Evolutionary conservation across 1,284 basidiomycete genomes (phyloP).

Genomic region (Naganishia sp.): DNA sequence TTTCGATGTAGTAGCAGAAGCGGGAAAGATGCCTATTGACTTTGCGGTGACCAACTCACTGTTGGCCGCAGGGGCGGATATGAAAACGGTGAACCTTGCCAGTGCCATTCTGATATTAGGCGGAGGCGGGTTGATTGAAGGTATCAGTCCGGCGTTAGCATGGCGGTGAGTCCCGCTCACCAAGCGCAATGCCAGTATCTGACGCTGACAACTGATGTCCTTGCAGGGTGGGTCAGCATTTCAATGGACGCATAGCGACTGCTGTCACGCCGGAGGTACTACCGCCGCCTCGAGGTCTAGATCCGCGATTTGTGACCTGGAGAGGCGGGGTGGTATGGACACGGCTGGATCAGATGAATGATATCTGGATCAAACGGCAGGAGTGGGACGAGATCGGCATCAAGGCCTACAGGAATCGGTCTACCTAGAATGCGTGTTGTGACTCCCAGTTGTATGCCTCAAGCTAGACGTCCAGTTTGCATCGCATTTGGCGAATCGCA

Average conservation of each 20-base stretch:
- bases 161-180: slow-evolving; percentile 43
- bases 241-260: slow-evolving; percentile 17
- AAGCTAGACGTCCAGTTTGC: no score
- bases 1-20: slow-evolving; percentile 77
- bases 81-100: slow-evolving; percentile 85
- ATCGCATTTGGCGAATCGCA: no score
- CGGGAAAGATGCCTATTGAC: slow-evolving; percentile 87
- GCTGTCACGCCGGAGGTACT: slow-evolving; percentile 67
- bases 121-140: slow-evolving; percentile 62
- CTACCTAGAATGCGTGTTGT: no score
- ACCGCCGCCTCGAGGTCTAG: slow-evolving; percentile 87
- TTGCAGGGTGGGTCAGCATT: slow-evolving; percentile 10
- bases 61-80: slow-evolving; percentile 78
- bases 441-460: no score
- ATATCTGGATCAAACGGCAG: slow-evolving; percentile 80
- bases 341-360: slow-evolving; percentile 83
- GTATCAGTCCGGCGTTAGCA: slow-evolving; percentile 47
- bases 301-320: slow-evolving; percentile 87
- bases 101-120: slow-evolving; percentile 87
- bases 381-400: slow-evolving; percentile 73
- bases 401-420: slow-evolving; percentile 56
- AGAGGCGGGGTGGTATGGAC: slow-evolving; percentile 93
- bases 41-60: slow-evolving; percentile 91
- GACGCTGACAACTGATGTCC: neutral
- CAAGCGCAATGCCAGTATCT: neutral